These are phyloP conservation scores for Podila clonocystis DNA, from an alignment of 192 early-diverging fungal genomes.

Conservation along the genomic window DNA sequence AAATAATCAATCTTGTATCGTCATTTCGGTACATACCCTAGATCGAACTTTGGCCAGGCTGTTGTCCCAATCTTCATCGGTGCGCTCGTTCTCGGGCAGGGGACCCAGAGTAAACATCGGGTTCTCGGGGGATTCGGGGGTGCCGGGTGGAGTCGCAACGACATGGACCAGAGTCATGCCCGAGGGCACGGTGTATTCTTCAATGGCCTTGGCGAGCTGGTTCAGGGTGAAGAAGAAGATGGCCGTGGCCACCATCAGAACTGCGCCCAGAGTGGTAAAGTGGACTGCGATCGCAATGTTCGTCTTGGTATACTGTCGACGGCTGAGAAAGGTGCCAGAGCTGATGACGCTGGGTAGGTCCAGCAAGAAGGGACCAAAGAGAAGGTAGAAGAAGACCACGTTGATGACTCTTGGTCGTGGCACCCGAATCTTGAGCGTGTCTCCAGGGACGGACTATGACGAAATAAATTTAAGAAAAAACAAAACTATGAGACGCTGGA, in stretches of 20 bases:
- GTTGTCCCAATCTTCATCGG: slow-evolving; percentile 28
- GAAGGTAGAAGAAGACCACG: slow-evolving; percentile 26
- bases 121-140: neutral
- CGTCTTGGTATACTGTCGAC: slow-evolving; percentile 32
- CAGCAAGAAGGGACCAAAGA: slow-evolving; percentile 45
- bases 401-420: slow-evolving; percentile 39
- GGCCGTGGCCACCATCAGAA: slow-evolving; percentile 22
- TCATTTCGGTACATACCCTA: slow-evolving; percentile 19
- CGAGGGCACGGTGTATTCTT: slow-evolving; percentile 41
- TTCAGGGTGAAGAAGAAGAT: slow-evolving; percentile 44
- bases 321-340: slow-evolving; percentile 47
- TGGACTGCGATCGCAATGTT: slow-evolving; percentile 44
- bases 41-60: slow-evolving; percentile 33
- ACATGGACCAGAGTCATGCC: slow-evolving; percentile 33
- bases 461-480: neutral
- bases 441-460: slow-evolving; percentile 27
- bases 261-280: slow-evolving; percentile 33
- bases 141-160: neutral
- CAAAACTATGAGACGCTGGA: neutral
- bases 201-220: slow-evolving; percentile 36
- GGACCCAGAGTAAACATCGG: slow-evolving; percentile 35
- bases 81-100: slow-evolving; percentile 25
- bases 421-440: slow-evolving; percentile 28
- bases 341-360: slow-evolving; percentile 50
- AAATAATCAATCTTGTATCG: neutral